Evolutionary conservation across 31 red algal species (phyloP).

Genomic region (Asparagopsis taxiformis): DNA sequence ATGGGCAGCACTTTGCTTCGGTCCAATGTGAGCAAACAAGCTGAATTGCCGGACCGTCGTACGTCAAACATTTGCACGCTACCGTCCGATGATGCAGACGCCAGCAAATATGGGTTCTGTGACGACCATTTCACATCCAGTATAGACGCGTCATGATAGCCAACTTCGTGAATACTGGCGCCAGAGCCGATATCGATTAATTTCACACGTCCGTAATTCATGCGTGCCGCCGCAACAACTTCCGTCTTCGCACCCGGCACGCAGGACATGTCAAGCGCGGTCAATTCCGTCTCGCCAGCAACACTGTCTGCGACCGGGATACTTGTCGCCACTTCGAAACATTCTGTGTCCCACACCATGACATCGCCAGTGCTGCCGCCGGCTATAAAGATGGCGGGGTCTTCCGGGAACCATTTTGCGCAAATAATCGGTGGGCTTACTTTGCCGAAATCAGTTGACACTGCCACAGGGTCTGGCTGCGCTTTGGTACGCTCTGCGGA

Average conservation of each 20-base stretch:
- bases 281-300: too few species aligned
- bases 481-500: too few species aligned
- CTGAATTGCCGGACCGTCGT: constrained; percentile 33
- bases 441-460: too few species aligned
- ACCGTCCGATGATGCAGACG: background rate
- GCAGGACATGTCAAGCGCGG: constrained; percentile 11
- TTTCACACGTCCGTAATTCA: background rate
- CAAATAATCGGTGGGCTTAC: too few species aligned
- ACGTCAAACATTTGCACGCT: constrained; percentile 36
- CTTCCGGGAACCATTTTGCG: too few species aligned
- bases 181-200: constrained; percentile 39
- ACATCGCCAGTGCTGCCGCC: too few species aligned
- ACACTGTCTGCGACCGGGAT: too few species aligned
- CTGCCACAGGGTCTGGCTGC: too few species aligned
- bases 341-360: too few species aligned
- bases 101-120: constrained; percentile 23
- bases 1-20: too few species aligned
- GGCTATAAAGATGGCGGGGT: too few species aligned
- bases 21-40: constrained; percentile 31
- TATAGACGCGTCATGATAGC: background rate
- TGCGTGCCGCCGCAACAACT: constrained; percentile 16
- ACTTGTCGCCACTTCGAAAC: too few species aligned
- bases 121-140: constrained; percentile 31
- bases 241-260: constrained; percentile 10
- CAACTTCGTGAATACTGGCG: constrained; percentile 27